Evolutionary conservation across 129 eudicot species (phyloP).

Genomic region (Tanacetum coccineum): DNA sequence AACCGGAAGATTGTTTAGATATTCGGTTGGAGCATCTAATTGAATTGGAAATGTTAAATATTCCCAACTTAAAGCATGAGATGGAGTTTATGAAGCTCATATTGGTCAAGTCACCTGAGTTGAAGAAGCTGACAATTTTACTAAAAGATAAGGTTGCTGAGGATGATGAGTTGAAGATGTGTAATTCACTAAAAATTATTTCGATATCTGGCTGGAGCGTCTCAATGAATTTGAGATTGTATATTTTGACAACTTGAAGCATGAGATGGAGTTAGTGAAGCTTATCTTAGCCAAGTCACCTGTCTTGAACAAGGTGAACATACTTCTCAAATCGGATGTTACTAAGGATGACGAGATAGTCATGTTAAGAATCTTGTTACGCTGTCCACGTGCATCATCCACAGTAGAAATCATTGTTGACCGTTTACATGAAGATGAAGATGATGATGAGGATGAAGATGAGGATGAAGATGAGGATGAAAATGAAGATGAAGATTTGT

Average conservation of each 20-base stretch:
- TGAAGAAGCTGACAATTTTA: background rate
- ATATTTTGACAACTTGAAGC: background rate
- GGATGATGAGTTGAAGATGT: background rate
- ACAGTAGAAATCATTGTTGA: background rate
- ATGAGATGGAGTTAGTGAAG: conserved; percentile 5
- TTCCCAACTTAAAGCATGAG: background rate
- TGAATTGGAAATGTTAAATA: background rate
- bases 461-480: too few relatives aligned
- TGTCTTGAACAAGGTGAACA: background rate
- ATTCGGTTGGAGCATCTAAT: background rate
- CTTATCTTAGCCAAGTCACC: conserved; percentile 12
- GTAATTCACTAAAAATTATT: background rate
- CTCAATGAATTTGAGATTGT: background rate
- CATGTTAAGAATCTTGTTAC: background rate
- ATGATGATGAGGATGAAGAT: too few relatives aligned
- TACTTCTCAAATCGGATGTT: background rate
- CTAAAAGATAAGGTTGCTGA: background rate
- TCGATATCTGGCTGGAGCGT: background rate
- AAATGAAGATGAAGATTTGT: too few relatives aligned
- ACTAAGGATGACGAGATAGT: background rate
- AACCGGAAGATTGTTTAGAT: background rate
- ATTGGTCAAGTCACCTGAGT: background rate
- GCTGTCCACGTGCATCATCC: background rate
- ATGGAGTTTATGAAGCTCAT: background rate
- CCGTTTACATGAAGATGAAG: background rate